These are phyloP conservation scores for Platanthera guangdongensis DNA, from an alignment of 106 monocot species.

Conservation along the genomic window DNA sequence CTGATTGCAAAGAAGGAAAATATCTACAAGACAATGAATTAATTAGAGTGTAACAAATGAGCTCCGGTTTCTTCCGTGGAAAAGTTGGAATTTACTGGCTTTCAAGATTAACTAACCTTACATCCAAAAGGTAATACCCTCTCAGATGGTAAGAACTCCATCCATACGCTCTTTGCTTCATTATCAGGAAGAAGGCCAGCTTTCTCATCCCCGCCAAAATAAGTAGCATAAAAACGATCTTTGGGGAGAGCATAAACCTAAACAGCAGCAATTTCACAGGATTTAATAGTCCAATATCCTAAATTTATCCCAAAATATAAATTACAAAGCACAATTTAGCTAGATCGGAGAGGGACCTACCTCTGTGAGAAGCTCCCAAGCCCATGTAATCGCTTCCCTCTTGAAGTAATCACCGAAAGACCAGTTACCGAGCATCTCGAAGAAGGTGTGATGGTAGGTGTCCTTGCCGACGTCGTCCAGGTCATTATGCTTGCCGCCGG, in stretches of 20 bases:
- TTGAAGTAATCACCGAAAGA: constrained; percentile 98
- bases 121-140: constrained; percentile 86
- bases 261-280: constrained; percentile 2
- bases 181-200: constrained; percentile 74
- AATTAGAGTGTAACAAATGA: background rate
- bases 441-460: constrained; percentile 96
- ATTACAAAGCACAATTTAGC: background rate
- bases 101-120: constrained; percentile 45
- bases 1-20: background rate
- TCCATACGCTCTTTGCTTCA: constrained; percentile 80
- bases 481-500: constrained; percentile 99
- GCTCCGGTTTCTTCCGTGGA: background rate
- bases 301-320: background rate
- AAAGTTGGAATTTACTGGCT: background rate
- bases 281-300: background rate
- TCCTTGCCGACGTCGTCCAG: constrained; percentile 97
- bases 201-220: constrained; percentile 97
- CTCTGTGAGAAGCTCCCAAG: constrained; percentile 92
- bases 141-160: constrained; percentile 48
- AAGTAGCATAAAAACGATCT: constrained; percentile 77
- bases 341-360: constrained; percentile 46
- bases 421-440: constrained; percentile 99
- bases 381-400: constrained; percentile 71
- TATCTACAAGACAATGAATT: background rate
- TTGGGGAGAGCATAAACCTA: constrained; percentile 79